phyloP scores from a whole-genome alignment of 2,329 filamentous ascomycete genomes.

The Sclerotiophoma versabilis region DNA sequence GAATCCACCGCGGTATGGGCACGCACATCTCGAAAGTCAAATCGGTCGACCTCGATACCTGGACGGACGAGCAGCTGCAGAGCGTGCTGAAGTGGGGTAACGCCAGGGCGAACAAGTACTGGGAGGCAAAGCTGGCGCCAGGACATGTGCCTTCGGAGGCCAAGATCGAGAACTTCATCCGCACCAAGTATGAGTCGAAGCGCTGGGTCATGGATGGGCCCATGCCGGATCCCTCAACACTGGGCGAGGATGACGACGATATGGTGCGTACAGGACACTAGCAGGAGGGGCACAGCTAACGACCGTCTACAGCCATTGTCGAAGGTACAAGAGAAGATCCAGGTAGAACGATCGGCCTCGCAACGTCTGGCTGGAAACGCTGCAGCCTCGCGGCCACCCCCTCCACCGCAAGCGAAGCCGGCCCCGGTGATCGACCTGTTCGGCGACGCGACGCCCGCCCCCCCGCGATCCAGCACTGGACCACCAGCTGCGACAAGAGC shows the following conservation, averaged over 20 bases:
- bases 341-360: conserved; percentile 66
- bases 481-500: conserved; percentile 62
- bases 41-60: conserved; percentile 95
- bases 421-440: conserved; percentile 74
- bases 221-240: conserved; percentile 87
- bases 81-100: conserved; percentile 97
- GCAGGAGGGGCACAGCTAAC: conserved; percentile 19
- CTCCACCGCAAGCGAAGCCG: conserved; percentile 47
- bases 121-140: conserved; percentile 91
- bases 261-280: conserved; percentile 62
- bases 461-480: conserved; percentile 75
- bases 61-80: conserved; percentile 97
- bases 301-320: conserved; percentile 62
- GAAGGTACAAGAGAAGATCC: conserved; percentile 74
- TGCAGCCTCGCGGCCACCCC: conserved; percentile 31
- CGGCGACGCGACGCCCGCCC: conserved; percentile 73
- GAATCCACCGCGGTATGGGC: conserved; percentile 98
- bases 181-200: conserved; percentile 98
- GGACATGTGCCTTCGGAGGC: conserved; percentile 93
- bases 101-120: conserved; percentile 94
- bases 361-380: conserved; percentile 55
- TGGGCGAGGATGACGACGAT: conserved; percentile 86
- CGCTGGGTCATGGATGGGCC: conserved; percentile 99
- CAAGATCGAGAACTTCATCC: conserved; percentile 99
- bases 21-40: conserved; percentile 98